A percentile compares a stretch with the other conserved stretches of the same genome.
Evolutionary conservation across 176 grass and related monocot species (phyloP).

Genomic region (Avena insularis): DNA sequence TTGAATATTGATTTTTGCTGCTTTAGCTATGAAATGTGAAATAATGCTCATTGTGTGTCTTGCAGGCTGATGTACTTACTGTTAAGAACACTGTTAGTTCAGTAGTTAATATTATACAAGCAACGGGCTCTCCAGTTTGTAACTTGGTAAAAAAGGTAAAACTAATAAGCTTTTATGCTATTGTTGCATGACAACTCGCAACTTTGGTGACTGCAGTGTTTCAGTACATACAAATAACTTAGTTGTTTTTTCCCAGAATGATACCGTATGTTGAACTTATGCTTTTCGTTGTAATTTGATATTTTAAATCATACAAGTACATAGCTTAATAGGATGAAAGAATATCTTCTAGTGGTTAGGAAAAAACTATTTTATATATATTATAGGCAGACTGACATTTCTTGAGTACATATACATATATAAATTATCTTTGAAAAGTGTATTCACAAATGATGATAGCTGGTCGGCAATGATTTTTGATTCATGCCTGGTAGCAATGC

Average conservation of each 20-base stretch:
- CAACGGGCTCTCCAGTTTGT: slow-evolving; percentile 81
- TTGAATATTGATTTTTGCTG: slow-evolving; percentile 1
- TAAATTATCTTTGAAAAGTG: no score
- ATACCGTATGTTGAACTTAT: slow-evolving; percentile 7
- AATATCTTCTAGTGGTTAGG: background rate
- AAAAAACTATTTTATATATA: background rate
- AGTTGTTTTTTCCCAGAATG: slow-evolving; percentile 25
- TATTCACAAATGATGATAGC: no score
- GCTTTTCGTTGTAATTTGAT: background rate
- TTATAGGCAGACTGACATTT: slow-evolving; percentile 4
- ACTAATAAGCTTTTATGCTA: background rate
- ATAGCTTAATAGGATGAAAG: slow-evolving; percentile 3
- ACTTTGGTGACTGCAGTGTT: slow-evolving; percentile 7
- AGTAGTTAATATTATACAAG: slow-evolving; percentile 93
- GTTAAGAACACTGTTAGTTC: slow-evolving; percentile 64
- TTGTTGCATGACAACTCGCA: slow-evolving; percentile 10
- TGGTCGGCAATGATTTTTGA: no score
- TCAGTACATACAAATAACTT: background rate
- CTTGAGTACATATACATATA: background rate
- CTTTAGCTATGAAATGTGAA: slow-evolving; percentile 42
- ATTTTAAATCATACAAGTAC: background rate
- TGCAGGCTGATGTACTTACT: slow-evolving; percentile 60
- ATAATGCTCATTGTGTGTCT: slow-evolving; percentile 19
- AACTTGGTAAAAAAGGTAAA: slow-evolving; percentile 88
- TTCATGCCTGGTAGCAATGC: no score